phyloP scores from a whole-genome alignment of 1,139 yeast genomes.

The Pichia sp. region DNA sequence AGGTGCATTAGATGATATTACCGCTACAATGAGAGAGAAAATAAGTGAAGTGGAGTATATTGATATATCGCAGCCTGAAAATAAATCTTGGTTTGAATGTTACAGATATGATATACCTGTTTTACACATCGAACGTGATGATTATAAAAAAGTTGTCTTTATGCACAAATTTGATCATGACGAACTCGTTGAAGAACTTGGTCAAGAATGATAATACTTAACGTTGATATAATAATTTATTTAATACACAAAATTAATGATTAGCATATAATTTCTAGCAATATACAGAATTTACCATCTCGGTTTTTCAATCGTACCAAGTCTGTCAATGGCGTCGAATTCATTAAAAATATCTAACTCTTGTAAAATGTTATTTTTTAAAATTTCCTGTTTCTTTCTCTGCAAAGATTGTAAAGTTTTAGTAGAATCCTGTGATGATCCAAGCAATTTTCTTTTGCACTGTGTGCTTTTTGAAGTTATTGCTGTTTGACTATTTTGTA shows the following conservation, averaged over 20 bases:
- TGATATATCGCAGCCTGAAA: slow-evolving; percentile 65
- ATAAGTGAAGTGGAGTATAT: slow-evolving; percentile 40
- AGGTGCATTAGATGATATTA: slow-evolving; percentile 33
- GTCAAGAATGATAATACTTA: slow-evolving; percentile 24
- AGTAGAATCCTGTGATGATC: slow-evolving; percentile 6
- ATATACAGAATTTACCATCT: slow-evolving; percentile 3
- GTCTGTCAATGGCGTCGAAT: slow-evolving; percentile 12
- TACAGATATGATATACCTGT: slow-evolving; percentile 91
- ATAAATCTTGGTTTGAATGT: slow-evolving; percentile 69
- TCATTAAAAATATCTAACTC: slow-evolving; percentile 14
- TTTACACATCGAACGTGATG: slow-evolving; percentile 56
- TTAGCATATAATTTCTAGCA: slow-evolving; percentile 1
- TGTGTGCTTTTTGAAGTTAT: background rate
- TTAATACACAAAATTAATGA: background rate
- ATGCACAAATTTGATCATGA: slow-evolving; percentile 70
- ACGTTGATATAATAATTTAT: background rate
- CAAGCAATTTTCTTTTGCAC: slow-evolving; percentile 7
- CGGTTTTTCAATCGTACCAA: slow-evolving; percentile 10
- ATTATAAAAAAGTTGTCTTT: slow-evolving; percentile 48
- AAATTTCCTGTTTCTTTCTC: background rate
- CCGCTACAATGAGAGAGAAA: slow-evolving; percentile 7
- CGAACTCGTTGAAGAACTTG: slow-evolving; percentile 45
- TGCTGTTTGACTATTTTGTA: background rate
- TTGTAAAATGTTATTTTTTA: slow-evolving; percentile 5
- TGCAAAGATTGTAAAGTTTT: background rate